Conservation (phyloP, 2,329 filamentous ascomycete species). For the Cladophialophora chaetospira region DNA sequence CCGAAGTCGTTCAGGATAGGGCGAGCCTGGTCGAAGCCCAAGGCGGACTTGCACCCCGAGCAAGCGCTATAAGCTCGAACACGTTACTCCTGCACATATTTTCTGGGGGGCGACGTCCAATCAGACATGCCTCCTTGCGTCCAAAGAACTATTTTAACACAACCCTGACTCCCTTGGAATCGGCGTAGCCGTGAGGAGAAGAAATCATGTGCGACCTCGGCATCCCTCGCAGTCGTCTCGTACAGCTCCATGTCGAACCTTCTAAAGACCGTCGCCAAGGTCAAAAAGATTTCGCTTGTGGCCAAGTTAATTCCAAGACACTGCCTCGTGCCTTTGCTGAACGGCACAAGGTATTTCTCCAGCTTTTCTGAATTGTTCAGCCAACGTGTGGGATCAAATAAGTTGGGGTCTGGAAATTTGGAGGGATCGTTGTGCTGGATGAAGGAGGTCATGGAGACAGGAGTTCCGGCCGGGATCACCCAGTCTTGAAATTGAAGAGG, state of each 20-base stretch:
- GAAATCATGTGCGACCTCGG: conserved; percentile 26
- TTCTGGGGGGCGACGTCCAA: no score
- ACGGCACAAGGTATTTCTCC: conserved; percentile 45
- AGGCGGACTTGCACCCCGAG: not conserved
- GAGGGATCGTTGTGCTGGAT: conserved; percentile 34
- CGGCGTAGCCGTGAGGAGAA: no score
- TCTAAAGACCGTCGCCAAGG: conserved; percentile 22
- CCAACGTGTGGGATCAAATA: conserved; percentile 28
- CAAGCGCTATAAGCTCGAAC: not conserved
- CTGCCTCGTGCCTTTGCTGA: conserved; percentile 44
- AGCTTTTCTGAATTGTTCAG: conserved; percentile 30
- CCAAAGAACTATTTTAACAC: no score
- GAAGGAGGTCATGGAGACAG: conserved; percentile 32
- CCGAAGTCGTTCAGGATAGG: conserved; percentile 13
- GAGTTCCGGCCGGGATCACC: conserved; percentile 37
- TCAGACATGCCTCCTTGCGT: no score
- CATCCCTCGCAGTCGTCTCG: conserved; percentile 26
- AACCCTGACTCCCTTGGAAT: no score
- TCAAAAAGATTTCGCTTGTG: conserved; percentile 29
- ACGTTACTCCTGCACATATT: not conserved
- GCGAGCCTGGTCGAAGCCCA: conserved; percentile 5
- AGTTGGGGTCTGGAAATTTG: conserved; percentile 41
- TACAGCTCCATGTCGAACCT: conserved; percentile 29
- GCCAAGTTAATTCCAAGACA: conserved; percentile 39
- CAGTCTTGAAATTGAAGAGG: conserved; percentile 35